Conservation (phyloP, 176 grass and related monocot genomes). For the Zoysia pacifica region DNA sequence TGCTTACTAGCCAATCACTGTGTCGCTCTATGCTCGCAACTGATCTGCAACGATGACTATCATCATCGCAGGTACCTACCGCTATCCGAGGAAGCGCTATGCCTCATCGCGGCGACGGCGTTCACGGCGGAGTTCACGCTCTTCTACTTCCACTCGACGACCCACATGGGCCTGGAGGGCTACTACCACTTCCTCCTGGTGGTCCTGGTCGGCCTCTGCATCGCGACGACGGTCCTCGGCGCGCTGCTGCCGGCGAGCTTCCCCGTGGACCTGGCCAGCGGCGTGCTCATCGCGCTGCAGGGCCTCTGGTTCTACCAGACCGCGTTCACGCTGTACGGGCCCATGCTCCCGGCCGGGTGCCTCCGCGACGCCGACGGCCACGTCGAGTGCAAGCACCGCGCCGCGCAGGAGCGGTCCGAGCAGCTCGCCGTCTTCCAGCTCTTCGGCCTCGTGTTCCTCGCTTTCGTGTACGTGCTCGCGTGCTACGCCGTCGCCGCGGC, state of each 20-base stretch:
- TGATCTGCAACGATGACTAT: background rate
- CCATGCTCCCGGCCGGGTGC: conserved; percentile 74
- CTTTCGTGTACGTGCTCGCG: conserved; percentile 44
- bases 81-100: conserved; percentile 58
- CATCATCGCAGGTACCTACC: conserved; percentile 49
- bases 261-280: conserved; percentile 49
- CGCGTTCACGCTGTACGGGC: conserved; percentile 78
- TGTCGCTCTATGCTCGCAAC: background rate
- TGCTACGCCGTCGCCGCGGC: conserved; percentile 57
- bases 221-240: conserved; percentile 53
- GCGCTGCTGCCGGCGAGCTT: conserved; percentile 72
- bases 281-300: conserved; percentile 69
- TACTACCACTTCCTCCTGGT: conserved; percentile 95
- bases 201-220: conserved; percentile 65
- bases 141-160: conserved; percentile 95
- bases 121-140: conserved; percentile 73
- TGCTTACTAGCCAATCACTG: background rate
- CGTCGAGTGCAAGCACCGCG: conserved; percentile 50
- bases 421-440: conserved; percentile 72
- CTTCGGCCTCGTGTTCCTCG: conserved; percentile 57
- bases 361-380: conserved; percentile 36
- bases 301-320: conserved; percentile 99
- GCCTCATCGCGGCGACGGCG: conserved; percentile 62
- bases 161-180: conserved; percentile 74
- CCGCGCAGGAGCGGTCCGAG: conserved; percentile 62